Base-by-base conservation (phyloP, 495 filamentous ascomycete genomes). In the Neurospora tetrasperma region DNA sequence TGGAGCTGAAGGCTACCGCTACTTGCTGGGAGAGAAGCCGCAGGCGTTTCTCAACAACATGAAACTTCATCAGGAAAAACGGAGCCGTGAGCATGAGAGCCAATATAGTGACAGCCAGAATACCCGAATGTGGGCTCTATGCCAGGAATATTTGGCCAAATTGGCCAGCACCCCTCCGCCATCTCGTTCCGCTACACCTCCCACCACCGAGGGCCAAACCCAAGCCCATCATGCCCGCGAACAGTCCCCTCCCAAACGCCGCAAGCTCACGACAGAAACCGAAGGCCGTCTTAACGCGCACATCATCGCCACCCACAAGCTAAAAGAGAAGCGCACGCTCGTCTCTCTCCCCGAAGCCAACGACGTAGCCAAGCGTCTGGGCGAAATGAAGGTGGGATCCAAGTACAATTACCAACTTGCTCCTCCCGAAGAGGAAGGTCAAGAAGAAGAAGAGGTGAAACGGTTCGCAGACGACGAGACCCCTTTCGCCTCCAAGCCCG, bases 291-390 rank as follows among this genome's bases (percentile, higher is more conserved):
- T 42, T 10, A 41, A 69, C n/a, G 59, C 31, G 5, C 35, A 46
- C 48, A 59, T 59, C 48, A 27, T 59, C 5, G 16, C 12, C 12
- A 23, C 31, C 31, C 35, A 66, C 54, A 66, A 66, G n/a, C 70
- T 74, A 68, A 75, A 66, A 66, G 54, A 66, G 14, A 91, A 89
- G 82, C 82, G 91, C 68, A 86, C 83, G 46, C 82, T 93, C 10
- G 90, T 93, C 39, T 90, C 84, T 71, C 79, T 93, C 73, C 84
- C 87, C 74, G 90, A 93, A 76, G 91, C 91, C 11, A 93, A 92
- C 73, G 89, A 92, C 75, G 90, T 93, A 9, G 88, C 90, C 3
- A 90, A 88, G 78, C 78, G 92, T 40, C 76, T 94, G 66, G 86
- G 86, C 38, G 75, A 83, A 73, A 76, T 78, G 72, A 74, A 81